phyloP scores from a whole-genome alignment of 208 protist genomes.

The Trypanosoma brucei region DNA sequence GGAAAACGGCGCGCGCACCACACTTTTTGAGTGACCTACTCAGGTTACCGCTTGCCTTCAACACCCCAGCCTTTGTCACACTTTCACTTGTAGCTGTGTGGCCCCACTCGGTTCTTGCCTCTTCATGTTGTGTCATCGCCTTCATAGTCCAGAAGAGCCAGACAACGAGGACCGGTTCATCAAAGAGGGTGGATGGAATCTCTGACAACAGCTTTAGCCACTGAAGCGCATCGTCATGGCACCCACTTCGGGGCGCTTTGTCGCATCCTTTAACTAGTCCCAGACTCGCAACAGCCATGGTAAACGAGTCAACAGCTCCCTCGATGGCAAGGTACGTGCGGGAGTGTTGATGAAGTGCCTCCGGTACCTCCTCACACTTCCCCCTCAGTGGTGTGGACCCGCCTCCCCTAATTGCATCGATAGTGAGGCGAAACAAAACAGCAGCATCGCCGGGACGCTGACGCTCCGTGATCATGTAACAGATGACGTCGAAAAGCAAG shows the following conservation, averaged over 20 bases:
- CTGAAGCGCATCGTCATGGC: neutral
- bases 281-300: constrained; percentile 7
- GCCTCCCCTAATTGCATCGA: neutral
- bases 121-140: constrained; percentile 16
- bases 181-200: constrained; percentile 16
- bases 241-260: neutral
- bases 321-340: neutral
- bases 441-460: constrained; percentile 14
- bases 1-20: constrained; percentile 18
- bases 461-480: constrained; percentile 9
- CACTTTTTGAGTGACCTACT: constrained; percentile 16
- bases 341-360: neutral
- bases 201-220: constrained; percentile 23
- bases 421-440: constrained; percentile 9
- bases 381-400: neutral
- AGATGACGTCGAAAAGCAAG: constrained; percentile 11
- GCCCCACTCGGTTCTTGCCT: constrained; percentile 7
- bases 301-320: constrained; percentile 4
- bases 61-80: constrained; percentile 2
- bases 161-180: constrained; percentile 23
- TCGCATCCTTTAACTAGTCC: constrained; percentile 6
- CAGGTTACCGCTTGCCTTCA: constrained; percentile 17
- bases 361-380: neutral
- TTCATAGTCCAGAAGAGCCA: constrained; percentile 34
- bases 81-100: constrained; percentile 7